Conservation (phyloP, 345 rosid species). For the Gossypium rotundifolium region DNA sequence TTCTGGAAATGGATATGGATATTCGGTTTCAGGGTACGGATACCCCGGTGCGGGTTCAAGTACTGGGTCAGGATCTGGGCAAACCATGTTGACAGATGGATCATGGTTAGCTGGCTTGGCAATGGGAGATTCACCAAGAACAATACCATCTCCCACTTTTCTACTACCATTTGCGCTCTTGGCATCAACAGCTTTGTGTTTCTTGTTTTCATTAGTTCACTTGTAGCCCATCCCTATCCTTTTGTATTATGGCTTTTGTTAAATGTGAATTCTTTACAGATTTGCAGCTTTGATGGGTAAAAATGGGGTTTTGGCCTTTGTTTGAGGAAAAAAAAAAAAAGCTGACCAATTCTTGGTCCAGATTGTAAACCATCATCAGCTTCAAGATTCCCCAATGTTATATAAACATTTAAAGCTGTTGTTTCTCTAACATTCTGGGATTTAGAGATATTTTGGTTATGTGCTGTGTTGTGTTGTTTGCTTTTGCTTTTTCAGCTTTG, state of each 20-base stretch:
- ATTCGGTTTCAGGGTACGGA: conserved; percentile 33
- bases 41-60: conserved; percentile 23
- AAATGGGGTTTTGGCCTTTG: conserved; percentile 12
- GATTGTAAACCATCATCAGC: conserved; percentile 18
- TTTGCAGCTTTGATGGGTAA: conserved; percentile 21
- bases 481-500: conserved; percentile 7
- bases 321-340: conserved; percentile 10
- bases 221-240: conserved; percentile 20
- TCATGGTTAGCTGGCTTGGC: conserved; percentile 92
- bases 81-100: conserved; percentile 61
- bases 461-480: neutral
- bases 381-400: conserved; percentile 22
- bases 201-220: conserved; percentile 19
- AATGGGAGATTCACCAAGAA: conserved; percentile 61
- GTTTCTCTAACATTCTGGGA: neutral
- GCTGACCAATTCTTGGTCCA: conserved; percentile 36
- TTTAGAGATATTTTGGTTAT: neutral
- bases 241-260: neutral
- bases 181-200: conserved; percentile 17
- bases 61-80: conserved; percentile 28
- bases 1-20: conserved; percentile 18
- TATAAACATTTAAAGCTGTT: neutral
- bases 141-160: conserved; percentile 12
- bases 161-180: conserved; percentile 13
- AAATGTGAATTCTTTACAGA: conserved; percentile 27